Base-by-base conservation (phyloP, 2,329 filamentous ascomycete species). In the Penicillium sp. region DNA sequence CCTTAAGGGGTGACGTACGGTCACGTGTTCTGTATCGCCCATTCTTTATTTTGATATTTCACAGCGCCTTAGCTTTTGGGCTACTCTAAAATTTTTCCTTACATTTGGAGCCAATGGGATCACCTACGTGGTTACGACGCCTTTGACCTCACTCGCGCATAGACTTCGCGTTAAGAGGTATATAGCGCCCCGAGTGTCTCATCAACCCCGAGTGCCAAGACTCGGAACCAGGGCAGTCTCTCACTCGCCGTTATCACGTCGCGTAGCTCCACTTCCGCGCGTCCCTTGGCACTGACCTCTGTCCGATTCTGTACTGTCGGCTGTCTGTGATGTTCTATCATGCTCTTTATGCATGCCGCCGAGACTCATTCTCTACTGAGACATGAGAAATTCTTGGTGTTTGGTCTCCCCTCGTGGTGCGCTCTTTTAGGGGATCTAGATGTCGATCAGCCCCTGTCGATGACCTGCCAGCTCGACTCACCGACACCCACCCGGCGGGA, bases 201-300 rank as follows among this genome's bases (percentile, higher is more conserved):
- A 7, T 29, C 34, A 16, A 36, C n/a, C n/a, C 10, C 36, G 18
- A 36, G 36, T 56, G 60, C 60, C 60, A 63, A 63, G 57, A 51
- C 48, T 34, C 12, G 9, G 18, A 24, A 29, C 48, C 41, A 28
- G 21, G 33, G 31, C 38, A 23, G 31, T 36, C 21, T 28, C 43
- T 54, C 33, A 62, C 49, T 63, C 52, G 60, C 46, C 34, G 28
- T 47, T 43, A 41, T 44, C 34, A 44, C 34, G 10, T 28, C 45
- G 48, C 33, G 29, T 29, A 24, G 49, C 58, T 53, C 61, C 61
- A 63, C 59, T 45, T 63, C 61, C 61, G 51, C 59, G 59, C 61
- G 61, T 62, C 61, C 39, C 36, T 39, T 18, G 42, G 23, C 34
- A 38, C 26, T 45, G 50, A 28, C 46, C 16, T 38, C 15, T 4